These are phyloP conservation scores for Colletotrichum truncatum DNA, from an alignment of 2,329 filamentous ascomycete genomes.

Conservation along the genomic window DNA sequence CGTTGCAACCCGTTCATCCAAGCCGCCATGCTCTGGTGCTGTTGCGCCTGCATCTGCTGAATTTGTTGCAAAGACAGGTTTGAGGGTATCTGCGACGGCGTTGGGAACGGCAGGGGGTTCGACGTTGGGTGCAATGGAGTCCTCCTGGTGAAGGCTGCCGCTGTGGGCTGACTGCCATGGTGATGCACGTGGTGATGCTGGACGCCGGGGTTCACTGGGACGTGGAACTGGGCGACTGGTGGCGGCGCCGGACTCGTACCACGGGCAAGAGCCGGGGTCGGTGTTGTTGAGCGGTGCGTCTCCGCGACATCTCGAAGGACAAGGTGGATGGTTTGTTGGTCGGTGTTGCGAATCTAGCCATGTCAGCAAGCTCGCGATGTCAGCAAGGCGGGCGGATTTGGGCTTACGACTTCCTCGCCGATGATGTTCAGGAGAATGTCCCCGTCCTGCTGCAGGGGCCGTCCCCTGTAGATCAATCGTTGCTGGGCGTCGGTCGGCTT, in stretches of 20 bases:
- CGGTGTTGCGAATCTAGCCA: conserved; percentile 25
- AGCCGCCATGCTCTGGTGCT: conserved; percentile 53
- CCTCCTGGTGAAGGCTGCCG: conserved; percentile 38
- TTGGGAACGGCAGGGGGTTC: conserved; percentile 40
- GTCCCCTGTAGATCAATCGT: conserved; percentile 68
- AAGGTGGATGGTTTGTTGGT: conserved; percentile 63
- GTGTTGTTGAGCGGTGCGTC: conserved; percentile 33
- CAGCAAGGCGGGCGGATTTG: conserved; percentile 42
- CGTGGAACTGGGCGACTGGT: conserved; percentile 19
- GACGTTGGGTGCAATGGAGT: conserved; percentile 38
- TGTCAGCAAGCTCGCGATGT: conserved; percentile 17
- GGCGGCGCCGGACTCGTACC: conserved; percentile 36
- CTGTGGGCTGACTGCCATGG: conserved; percentile 39
- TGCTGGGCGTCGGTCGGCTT: conserved; percentile 64
- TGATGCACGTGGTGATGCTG: conserved; percentile 34
- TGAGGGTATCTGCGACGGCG: conserved; percentile 38
- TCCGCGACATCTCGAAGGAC: conserved; percentile 55
- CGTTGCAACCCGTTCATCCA: conserved; percentile 58
- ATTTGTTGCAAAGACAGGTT: conserved; percentile 30
- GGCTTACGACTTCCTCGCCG: conserved; percentile 61
- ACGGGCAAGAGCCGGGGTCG: conserved; percentile 35
- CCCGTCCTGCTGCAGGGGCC: conserved; percentile 61
- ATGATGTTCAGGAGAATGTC: conserved; percentile 67
- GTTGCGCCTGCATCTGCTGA: conserved; percentile 36
- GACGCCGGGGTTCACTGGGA: conserved; percentile 32